phyloP scores from a whole-genome alignment of 2,329 filamentous ascomycete species.

The Colletotrichum camelliae region DNA sequence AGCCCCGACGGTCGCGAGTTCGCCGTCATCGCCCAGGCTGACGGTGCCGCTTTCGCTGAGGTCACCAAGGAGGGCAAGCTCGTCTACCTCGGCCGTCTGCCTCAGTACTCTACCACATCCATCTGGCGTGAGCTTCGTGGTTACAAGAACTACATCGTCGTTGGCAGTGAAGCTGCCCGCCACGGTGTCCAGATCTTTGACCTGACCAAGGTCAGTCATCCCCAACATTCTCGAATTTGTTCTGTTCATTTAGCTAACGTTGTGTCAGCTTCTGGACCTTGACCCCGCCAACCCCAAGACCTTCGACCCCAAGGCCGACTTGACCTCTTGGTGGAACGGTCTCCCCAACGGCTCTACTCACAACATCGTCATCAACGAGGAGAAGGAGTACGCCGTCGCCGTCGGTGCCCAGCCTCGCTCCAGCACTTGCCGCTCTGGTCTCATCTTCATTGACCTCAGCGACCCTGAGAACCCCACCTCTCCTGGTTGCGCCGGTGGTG shows the following conservation, averaged over 20 bases:
- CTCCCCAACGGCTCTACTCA: constrained; percentile 40
- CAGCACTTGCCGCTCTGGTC: constrained; percentile 48
- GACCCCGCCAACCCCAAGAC: constrained; percentile 41
- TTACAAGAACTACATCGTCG: constrained; percentile 36
- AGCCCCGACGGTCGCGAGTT: constrained; percentile 39
- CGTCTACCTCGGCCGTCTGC: constrained; percentile 45
- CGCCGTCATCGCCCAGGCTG: constrained; percentile 29
- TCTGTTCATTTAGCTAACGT: constrained; percentile 8
- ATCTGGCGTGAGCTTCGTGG: constrained; percentile 39
- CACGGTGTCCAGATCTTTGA: constrained; percentile 69
- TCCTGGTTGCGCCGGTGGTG: constrained; percentile 48
- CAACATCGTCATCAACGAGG: constrained; percentile 54
- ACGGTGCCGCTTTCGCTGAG: constrained; percentile 51
- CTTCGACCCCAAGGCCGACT: constrained; percentile 33
- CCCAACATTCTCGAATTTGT: constrained; percentile 3
- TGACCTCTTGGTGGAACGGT: constrained; percentile 37
- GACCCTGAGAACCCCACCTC: constrained; percentile 54
- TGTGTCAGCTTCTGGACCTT: constrained; percentile 45
- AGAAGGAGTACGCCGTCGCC: constrained; percentile 48
- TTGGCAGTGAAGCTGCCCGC: constrained; percentile 43
- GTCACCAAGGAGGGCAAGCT: constrained; percentile 45
- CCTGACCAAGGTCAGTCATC: constrained; percentile 43
- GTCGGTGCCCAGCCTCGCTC: constrained; percentile 40
- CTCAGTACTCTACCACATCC: constrained; percentile 31
- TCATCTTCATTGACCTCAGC: constrained; percentile 60